A percentile compares a stretch with the other conserved stretches of the same genome.
Conservation (phyloP, 2,329 filamentous ascomycete species). For the Xylaria sp. region DNA sequence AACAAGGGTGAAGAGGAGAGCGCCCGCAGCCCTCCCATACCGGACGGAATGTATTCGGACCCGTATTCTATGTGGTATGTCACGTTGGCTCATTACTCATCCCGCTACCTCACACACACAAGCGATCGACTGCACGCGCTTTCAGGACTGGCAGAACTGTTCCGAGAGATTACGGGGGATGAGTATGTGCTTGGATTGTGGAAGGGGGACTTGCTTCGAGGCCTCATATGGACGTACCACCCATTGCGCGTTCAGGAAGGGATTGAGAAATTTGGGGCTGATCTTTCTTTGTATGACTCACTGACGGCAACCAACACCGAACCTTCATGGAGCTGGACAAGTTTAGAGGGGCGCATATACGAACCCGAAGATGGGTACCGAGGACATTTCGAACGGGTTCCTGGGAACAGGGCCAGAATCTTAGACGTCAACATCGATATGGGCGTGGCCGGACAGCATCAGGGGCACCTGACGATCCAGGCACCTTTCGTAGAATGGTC, state of each 20-base stretch:
- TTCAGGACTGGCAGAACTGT: background rate
- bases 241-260: background rate
- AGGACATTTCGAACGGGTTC: background rate
- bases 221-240: background rate
- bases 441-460: background rate
- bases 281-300: background rate
- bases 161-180: background rate
- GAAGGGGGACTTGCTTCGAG: background rate
- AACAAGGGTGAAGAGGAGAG: background rate
- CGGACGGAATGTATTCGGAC: background rate
- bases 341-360: background rate
- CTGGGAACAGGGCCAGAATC: background rate
- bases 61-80: background rate
- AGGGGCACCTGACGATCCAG: background rate
- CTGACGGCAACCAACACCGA: background rate
- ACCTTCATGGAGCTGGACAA: background rate
- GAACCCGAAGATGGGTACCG: background rate
- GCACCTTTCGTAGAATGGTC: background rate
- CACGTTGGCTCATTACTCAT: background rate
- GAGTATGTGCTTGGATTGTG: background rate
- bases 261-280: background rate
- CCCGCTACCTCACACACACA: background rate
- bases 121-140: background rate
- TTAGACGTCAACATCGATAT: background rate
- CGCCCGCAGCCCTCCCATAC: background rate